A percentile compares a stretch with the other conserved stretches of the same genome.
Evolutionary conservation across 2,329 filamentous ascomycete species (phyloP).

Genomic region (Aspergillus versicolor): DNA sequence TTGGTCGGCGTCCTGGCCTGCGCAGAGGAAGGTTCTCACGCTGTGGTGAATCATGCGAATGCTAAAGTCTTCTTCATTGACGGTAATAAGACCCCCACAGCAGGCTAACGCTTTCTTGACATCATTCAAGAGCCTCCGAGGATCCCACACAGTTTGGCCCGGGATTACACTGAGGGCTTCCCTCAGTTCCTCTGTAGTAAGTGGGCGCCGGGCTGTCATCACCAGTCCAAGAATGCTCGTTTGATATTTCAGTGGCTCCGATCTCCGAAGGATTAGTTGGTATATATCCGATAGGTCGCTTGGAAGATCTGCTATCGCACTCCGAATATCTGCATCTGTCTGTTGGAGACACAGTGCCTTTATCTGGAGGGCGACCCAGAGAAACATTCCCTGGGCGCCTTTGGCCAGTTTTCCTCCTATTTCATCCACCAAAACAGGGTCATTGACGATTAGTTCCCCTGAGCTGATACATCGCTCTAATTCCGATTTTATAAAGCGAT

Average conservation of each 20-base stretch:
- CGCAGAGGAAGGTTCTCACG: neutral
- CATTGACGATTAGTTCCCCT: neutral
- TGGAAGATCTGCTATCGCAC: neutral
- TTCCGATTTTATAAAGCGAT: neutral
- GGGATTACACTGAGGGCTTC: neutral
- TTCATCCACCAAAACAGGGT: neutral
- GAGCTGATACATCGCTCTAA: neutral
- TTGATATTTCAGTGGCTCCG: neutral
- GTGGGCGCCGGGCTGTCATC: neutral
- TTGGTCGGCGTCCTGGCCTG: neutral
- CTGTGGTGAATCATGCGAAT: conserved; percentile 1
- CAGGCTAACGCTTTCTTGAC: neutral
- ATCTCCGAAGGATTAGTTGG: neutral
- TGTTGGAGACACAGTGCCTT: neutral
- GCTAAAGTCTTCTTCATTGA: neutral
- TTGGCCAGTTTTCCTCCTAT: neutral
- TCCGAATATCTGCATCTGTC: neutral
- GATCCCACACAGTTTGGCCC: neutral
- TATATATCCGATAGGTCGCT: neutral
- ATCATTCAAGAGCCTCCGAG: neutral
- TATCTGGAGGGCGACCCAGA: neutral
- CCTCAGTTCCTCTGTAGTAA: neutral
- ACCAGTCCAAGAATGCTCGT: neutral
- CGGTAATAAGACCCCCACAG: neutral
- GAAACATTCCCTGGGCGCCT: neutral